Conservation (phyloP, 1,284 basidiomycete species). For the Trichosporon ovoides region DNA sequence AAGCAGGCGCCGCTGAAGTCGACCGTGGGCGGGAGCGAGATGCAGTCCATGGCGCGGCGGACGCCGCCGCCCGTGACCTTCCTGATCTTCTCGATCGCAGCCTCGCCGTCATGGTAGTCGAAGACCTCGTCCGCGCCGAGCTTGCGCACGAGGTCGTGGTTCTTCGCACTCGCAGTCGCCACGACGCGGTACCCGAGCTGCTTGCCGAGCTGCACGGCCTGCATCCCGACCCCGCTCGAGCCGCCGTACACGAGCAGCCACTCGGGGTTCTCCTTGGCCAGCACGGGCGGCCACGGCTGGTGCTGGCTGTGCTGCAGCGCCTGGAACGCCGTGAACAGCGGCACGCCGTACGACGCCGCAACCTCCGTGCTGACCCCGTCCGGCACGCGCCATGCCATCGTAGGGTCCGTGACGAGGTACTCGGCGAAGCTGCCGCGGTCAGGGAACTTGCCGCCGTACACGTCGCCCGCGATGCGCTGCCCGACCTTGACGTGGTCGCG, state of each 20-base stretch:
- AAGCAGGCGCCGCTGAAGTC: slow-evolving; percentile 30
- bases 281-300: slow-evolving; percentile 14
- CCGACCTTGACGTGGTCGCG: slow-evolving; percentile 39
- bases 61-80: slow-evolving; percentile 36
- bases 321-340: slow-evolving; percentile 27
- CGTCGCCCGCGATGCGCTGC: slow-evolving; percentile 52
- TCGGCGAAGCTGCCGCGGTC: slow-evolving; percentile 48
- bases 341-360: slow-evolving; percentile 50
- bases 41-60: slow-evolving; percentile 33
- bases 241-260: slow-evolving; percentile 51
- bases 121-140: slow-evolving; percentile 50
- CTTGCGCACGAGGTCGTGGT: slow-evolving; percentile 48
- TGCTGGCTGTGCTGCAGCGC: slow-evolving; percentile 17
- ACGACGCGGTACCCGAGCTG: slow-evolving; percentile 51
- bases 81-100: slow-evolving; percentile 26
- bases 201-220: slow-evolving; percentile 51
- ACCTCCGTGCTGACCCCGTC: slow-evolving; percentile 38
- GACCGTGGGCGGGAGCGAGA: slow-evolving; percentile 32
- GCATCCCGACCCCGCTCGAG: slow-evolving; percentile 51
- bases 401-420: slow-evolving; percentile 43
- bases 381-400: slow-evolving; percentile 30
- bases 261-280: slow-evolving; percentile 14
- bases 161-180: slow-evolving; percentile 48
- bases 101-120: slow-evolving; percentile 29
- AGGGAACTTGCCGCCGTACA: slow-evolving; percentile 50